Evolutionary conservation across 306 rosid genomes (phyloP).

Genomic region (Quercus alba): DNA sequence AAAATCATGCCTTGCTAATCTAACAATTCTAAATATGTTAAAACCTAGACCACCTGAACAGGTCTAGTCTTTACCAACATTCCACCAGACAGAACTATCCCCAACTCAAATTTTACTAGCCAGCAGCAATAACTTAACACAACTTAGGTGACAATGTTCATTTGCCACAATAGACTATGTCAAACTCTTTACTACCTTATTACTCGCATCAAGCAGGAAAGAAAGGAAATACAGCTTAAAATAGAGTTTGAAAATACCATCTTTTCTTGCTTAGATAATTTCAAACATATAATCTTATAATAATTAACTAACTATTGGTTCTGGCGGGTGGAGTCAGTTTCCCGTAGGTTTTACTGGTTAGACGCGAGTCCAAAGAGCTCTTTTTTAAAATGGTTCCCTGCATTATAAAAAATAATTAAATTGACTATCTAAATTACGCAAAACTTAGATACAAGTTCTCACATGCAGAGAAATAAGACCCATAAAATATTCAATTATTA

Average conservation of each 20-base stretch:
- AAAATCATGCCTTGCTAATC: background rate
- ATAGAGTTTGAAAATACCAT: background rate
- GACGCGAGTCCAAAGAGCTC: too few species aligned
- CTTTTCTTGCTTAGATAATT: too few species aligned
- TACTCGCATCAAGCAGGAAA: background rate
- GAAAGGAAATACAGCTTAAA: background rate
- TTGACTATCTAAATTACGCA: background rate
- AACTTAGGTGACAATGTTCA: background rate
- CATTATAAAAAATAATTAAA: too few species aligned
- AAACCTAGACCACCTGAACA: background rate
- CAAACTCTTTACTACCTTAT: background rate
- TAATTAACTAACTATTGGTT: too few species aligned
- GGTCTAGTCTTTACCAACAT: background rate
- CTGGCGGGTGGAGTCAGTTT: too few species aligned
- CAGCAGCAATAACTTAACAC: background rate
- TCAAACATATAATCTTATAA: too few species aligned
- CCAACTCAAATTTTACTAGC: background rate
- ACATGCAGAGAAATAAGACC: background rate
- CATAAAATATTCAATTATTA: background rate
- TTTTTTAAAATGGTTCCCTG: too few species aligned
- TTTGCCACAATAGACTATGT: background rate
- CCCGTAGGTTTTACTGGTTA: too few species aligned
- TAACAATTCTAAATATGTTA: background rate
- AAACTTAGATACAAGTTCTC: too few species aligned
- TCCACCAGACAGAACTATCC: background rate